These are phyloP conservation scores for Hericium rajendrae DNA, from an alignment of 768 basidiomycete species.

Conservation along the genomic window DNA sequence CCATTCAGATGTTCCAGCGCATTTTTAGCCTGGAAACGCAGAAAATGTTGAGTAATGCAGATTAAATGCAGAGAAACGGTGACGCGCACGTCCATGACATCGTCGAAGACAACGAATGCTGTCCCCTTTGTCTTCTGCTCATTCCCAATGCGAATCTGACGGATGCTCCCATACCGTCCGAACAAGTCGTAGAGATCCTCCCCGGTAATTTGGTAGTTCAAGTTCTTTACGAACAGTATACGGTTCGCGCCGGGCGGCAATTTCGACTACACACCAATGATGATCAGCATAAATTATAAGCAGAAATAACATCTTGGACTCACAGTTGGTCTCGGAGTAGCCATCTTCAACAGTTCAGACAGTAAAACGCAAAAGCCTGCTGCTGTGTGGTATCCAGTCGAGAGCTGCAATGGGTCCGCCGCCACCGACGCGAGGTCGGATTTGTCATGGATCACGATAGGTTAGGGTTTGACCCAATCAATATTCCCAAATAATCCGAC, in stretches of 20 bases:
- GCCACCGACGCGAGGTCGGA: not conserved
- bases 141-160: conserved; percentile 90
- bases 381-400: not conserved
- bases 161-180: conserved; percentile 92
- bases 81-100: conserved; percentile 82
- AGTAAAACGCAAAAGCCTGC: not conserved
- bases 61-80: not conserved
- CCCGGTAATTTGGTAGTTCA: conserved; percentile 87
- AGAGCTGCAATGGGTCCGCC: not conserved
- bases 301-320: conserved; percentile 13
- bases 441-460: not conserved
- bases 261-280: conserved; percentile 44
- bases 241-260: conserved; percentile 89
- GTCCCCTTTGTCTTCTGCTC: conserved; percentile 91
- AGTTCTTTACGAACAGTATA: conserved; percentile 87
- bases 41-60: conserved; percentile 7
- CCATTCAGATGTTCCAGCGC: conserved; percentile 95
- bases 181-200: conserved; percentile 96
- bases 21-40: conserved; percentile 69
- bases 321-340: conserved; percentile 63
- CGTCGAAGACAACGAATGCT: conserved; percentile 93
- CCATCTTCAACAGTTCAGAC: conserved; percentile 31
- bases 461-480: not conserved
- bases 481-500: too few species aligned
- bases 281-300: not conserved